Base-by-base conservation (phyloP, 106 monocot genomes). In the Phalaenopsis aphrodite region DNA sequence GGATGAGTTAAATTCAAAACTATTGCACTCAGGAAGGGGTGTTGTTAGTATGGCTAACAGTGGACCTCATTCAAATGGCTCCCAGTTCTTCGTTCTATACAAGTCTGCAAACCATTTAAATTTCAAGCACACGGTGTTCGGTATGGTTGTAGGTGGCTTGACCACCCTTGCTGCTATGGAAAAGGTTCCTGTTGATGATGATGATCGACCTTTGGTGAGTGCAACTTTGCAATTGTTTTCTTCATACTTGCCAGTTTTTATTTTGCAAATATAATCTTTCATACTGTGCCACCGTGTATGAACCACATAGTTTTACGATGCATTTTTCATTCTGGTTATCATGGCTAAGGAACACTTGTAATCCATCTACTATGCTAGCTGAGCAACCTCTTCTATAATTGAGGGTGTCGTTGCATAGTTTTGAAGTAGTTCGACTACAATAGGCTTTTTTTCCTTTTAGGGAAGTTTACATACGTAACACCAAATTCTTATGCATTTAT, bases 11-110 rank as follows among this genome's bases (percentile, higher is more conserved):
- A 91, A 99, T 79, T 99, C 98, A 77, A 99, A 95, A 84, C 81
- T 99, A 61, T 55, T 91, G 38, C 98, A 99, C 64, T 89, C 94
- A 5, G 98, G 93, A 83, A 89, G 89, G 56, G 98, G 98, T 82
- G 89, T 94, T 78, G 87, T 99, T 7, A 99, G 98, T 84, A 99
- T 99, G 98, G 98, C 98, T n/a, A 99, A 99, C 48, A 95, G 94
- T 77, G 98, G 98, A 0, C 91, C 94, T 5, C 94, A 99, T 84
- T 95, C 89, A 66, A 99, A 99, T 84, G 98, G 98, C 7, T 99
- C 98, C 42, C 98, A 99, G 61, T 99, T 99, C 79, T 99, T 99
- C 82, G 93, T 99, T 75, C 72, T 94, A 43, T 99, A 99, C 83
- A 94, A 99, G 79, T 99, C 98, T 0, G 98, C 98, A 15, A 85